Percentiles rank a stretch among this genome's conserved stretches.
These are phyloP conservation scores for Saposhnikovia divaricata DNA, from an alignment of 129 eudicot species.

Conservation along the genomic window DNA sequence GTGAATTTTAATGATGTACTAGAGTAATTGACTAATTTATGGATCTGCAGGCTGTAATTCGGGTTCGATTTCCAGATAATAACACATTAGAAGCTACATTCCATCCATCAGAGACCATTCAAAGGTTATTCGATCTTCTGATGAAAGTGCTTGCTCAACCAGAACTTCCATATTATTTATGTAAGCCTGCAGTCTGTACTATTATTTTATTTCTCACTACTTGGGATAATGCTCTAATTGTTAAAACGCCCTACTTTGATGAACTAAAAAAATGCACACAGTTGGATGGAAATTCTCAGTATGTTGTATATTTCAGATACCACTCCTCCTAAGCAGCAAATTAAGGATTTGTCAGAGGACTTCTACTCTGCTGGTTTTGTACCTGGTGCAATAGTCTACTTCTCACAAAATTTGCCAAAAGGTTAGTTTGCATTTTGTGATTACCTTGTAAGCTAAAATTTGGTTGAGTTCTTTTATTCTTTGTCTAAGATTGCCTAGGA, in stretches of 20 bases:
- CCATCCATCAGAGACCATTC: slow-evolving; percentile 83
- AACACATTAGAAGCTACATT: slow-evolving; percentile 71
- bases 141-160: slow-evolving; percentile 61
- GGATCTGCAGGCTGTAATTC: slow-evolving; percentile 57
- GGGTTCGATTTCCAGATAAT: slow-evolving; percentile 87
- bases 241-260: not conserved
- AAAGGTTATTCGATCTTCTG: slow-evolving; percentile 64
- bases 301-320: slow-evolving; percentile 42
- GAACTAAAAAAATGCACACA: not conserved
- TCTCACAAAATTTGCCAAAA: slow-evolving; percentile 56
- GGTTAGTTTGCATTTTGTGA: slow-evolving; percentile 30
- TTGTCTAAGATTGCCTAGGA: not conserved
- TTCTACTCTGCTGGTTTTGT: slow-evolving; percentile 79
- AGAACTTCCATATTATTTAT: slow-evolving; percentile 59
- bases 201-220: not conserved
- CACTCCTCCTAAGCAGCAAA: slow-evolving; percentile 87
- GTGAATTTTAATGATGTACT: not conserved
- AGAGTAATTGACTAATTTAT: not conserved
- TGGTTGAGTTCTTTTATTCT: not conserved
- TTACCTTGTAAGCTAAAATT: not conserved
- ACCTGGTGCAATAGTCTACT: slow-evolving; percentile 92
- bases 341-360: slow-evolving; percentile 65
- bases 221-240: not conserved
- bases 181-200: slow-evolving; percentile 22
- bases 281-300: not conserved